Evolutionary conservation across 1,284 basidiomycete genomes (phyloP).

Genomic region (Athelia sp.): DNA sequence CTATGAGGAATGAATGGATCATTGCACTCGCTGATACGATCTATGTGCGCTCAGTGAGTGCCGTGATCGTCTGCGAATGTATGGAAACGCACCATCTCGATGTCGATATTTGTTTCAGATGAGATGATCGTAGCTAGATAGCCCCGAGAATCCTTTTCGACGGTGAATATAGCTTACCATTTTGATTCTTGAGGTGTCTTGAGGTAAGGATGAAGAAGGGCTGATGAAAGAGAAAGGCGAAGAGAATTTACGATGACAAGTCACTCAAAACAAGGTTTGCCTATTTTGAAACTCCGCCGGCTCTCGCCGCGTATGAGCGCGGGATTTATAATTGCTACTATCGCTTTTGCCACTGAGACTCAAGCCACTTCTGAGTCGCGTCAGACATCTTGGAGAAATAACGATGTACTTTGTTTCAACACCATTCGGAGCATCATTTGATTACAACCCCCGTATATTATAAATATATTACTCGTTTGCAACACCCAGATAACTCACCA

Average conservation of each 20-base stretch:
- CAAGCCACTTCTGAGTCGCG: no score
- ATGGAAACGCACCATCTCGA: not conserved
- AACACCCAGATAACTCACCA: no score
- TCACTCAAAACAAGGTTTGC: conserved; percentile 2
- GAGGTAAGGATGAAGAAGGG: not conserved
- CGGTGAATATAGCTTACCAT: not conserved
- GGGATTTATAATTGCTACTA: no score
- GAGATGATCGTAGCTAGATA: not conserved
- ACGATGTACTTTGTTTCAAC: no score
- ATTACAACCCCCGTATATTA: no score
- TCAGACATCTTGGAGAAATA: no score
- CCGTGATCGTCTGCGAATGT: not conserved
- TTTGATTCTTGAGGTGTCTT: not conserved
- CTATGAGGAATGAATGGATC: not conserved
- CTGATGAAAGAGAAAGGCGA: not conserved
- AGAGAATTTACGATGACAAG: not conserved
- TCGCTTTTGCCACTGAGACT: no score
- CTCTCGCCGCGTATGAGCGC: no score
- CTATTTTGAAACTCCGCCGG: not conserved
- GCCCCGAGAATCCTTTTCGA: not conserved
- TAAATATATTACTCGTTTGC: no score
- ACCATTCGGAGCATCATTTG: no score
- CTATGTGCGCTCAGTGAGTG: not conserved
- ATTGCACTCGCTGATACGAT: not conserved
- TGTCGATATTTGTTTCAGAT: not conserved